Evolutionary conservation across 192 early-diverging fungal species (phyloP), one percentile per base, ranked within the genome.

Genomic region (Coemansia sp.): DNA sequence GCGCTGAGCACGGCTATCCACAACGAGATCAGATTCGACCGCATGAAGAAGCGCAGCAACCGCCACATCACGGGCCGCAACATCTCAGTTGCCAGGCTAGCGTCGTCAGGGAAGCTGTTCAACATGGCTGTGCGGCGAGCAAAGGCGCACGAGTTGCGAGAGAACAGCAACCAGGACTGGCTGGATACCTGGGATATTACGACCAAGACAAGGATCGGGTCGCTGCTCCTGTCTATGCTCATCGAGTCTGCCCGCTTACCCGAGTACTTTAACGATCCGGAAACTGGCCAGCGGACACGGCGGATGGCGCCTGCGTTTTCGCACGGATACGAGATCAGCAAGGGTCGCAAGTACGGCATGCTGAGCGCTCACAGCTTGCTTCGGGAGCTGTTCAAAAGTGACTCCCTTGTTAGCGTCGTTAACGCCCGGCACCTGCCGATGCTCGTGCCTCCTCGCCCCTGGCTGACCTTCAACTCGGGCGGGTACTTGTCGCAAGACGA

Each of bases 401-500:
- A 89, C 37, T 82, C 86, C 15, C 67, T 91, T 19, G 75, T 83
- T 11, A 84, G 83, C 20, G 79, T 82, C 10, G 71, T 94, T 14
- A 87, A 87, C 41, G 91, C 94, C 1, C 88, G 90, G 31, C 76
- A 91, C n/a, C 79, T 98, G 20, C 96, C 96, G 24, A 98, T 98
- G 96, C 68, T 98, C 24, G 90, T 98, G 11, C 89, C 87, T 29
- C 96, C 96, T 56, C 89, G 89, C 0, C 94, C 95, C 9, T 98
- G 96, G 97, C 70, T 97, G 38, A 88, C 90, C 1, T 91, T 84
- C 67, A 90, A 91, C 36, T 85, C 88, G 24, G 95, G 97, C 37
- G 95, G 95, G 24, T 97, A 96, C 72, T 64, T 96, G 14, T 86
- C 85, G n/a, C 82, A 88, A 17, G 76, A 88, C 37, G 86, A 86